Evolutionary conservation across 2,329 filamentous ascomycete genomes (phyloP).

Genomic region (Alternaria brassicae): DNA sequence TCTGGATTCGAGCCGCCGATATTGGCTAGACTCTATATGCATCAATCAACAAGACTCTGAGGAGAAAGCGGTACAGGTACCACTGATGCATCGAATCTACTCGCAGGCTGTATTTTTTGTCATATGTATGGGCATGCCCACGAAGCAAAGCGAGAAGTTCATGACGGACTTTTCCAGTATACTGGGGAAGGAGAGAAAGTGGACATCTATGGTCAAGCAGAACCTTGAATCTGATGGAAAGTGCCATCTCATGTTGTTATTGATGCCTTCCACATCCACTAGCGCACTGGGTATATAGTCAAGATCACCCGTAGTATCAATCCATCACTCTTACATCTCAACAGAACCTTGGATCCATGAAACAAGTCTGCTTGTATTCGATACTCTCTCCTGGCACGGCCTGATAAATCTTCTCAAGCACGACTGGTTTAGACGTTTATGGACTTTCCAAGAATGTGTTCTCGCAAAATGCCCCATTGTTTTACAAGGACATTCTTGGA

Average conservation of each 20-base stretch:
- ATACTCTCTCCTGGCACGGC: background rate
- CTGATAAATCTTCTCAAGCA: background rate
- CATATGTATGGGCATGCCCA: background rate
- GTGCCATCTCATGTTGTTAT: too few species aligned
- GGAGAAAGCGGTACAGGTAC: background rate
- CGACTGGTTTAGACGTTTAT: background rate
- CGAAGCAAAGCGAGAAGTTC: background rate
- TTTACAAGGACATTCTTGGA: background rate
- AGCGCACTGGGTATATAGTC: too few species aligned
- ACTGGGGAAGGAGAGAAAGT: background rate
- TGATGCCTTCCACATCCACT: too few species aligned
- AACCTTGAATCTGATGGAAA: too few species aligned
- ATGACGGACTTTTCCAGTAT: background rate
- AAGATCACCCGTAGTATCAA: too few species aligned
- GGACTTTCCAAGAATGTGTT: background rate
- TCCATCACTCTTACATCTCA: too few species aligned
- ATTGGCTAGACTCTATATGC: background rate
- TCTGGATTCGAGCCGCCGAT: accelerated
- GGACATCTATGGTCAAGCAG: background rate
- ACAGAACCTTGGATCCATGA: background rate
- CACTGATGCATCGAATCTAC: background rate
- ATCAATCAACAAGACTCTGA: background rate
- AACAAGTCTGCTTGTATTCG: accelerated
- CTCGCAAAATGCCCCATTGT: background rate
- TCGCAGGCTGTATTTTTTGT: background rate